Base-by-base conservation (phyloP, 805 yeast species). In the Middelhovenomyces tepae region DNA sequence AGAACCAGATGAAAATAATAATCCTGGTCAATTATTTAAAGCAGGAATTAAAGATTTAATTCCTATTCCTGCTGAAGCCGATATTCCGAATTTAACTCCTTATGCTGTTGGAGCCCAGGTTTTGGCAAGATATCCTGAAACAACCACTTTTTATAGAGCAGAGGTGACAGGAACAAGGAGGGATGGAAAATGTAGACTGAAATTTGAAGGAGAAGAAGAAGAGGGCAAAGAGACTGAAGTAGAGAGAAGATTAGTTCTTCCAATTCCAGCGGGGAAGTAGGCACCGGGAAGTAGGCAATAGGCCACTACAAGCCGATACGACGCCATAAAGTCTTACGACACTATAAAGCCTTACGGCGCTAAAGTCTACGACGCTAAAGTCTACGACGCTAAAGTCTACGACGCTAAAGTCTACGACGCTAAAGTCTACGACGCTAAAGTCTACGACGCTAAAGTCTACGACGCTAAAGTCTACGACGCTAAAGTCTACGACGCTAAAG, bases 171-270 rank as follows among this genome's bases (percentile, higher is more conserved):
- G 93, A 0, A 67, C 72, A 29, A 75, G 73, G 40, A 66, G 82
- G 43, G 87, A 79, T 42, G 86, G 87, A 0, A 71, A 68, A 8
- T 89, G 94, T 42, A 62, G 85, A 43, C 64, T 91, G 36, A 73
- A 74, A 48, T 91, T 91, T 50, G 97, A 89, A 45, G 98, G 97
- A 7, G 99, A 91, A 54, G 98, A 91, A 53, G 98, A 91, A 48
- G 94, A 76, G 1, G 87, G 83, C 28, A 91, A 89, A 53, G 95
- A 89, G 53, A 91, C 96, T 0, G 94, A 86, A 48, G 96, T 91
- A 4, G 83, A 76, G 34, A 67, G 96, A 45, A 62, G 86, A 35
- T 65, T 82, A 36, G 98, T 91, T 3, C 63, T 91, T 11, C 37
- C 50, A 7, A 20, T 45, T 9, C 50, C 47, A 22, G 10, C 28